Base-by-base conservation (phyloP, 345 rosid species). In the Arabis alpina region DNA sequence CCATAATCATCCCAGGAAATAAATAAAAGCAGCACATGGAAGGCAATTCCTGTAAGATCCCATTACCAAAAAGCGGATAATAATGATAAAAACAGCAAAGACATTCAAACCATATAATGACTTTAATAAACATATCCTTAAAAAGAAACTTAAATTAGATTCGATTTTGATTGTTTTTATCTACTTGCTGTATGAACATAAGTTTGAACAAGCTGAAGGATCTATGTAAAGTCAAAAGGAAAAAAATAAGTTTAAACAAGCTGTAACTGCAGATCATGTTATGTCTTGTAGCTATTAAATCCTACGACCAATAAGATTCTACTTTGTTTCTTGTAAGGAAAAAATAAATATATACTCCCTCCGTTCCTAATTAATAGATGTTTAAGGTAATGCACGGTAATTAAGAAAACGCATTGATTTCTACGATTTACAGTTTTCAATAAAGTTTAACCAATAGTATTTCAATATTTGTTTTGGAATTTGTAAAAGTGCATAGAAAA, bases 161-260 rank as follows among this genome's bases (percentile, higher is more conserved):
- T 74, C 77, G 72, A 74, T 74, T 59, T 66, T 66, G 72, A 48
- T 51, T 66, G 61, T 42, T 66, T 66, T 66, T 40, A 42, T 66
- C 62, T 42, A 58, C 67, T 66, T 66, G 72, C 11, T 74, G 48
- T 66, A 58, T 66, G 72, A 58, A 74, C 45, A 64, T 57, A 30
- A 48, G 74, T 47, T 47, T 47, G 16, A 37, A 39, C 49, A 73
- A 51, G 37, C 40, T 74, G 50, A 66, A 51, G 61, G 41, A 58
- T 74, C 77, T 66, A 66, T 43, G 68, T 74, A 51, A 74, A 66
- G 72, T 66, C 67, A 74, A 66, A 66, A 42, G 73, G 49, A 64
- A 51, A 59, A 51, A 59, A 11, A 1, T 50, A 10, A 28, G 51
- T 4, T 32, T 58, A 14, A 66, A 66, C 55, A 42, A 65, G 77